phyloP scores from a whole-genome alignment of 2,329 filamentous ascomycete species.

The Zasmidium cellare region DNA sequence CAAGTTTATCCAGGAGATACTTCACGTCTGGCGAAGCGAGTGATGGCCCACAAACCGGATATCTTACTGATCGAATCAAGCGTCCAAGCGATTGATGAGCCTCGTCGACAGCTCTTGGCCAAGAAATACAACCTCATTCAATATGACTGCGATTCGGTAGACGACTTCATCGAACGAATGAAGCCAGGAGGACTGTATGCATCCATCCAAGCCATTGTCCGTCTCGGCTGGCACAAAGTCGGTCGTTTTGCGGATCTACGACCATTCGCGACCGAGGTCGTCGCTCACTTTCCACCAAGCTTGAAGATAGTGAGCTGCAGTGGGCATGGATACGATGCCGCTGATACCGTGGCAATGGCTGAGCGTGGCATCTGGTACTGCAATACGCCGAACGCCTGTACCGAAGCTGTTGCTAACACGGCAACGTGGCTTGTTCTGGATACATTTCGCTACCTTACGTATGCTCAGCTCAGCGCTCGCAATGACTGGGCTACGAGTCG shows the following conservation, averaged over 20 bases:
- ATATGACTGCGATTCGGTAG: slow-evolving; percentile 37
- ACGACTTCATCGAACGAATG: slow-evolving; percentile 40
- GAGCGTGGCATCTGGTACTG: slow-evolving; percentile 65
- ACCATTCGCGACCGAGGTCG: slow-evolving; percentile 16
- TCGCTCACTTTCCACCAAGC: slow-evolving; percentile 46
- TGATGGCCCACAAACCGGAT: not conserved
- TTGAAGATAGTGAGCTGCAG: slow-evolving; percentile 59
- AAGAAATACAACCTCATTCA: slow-evolving; percentile 38
- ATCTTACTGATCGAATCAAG: slow-evolving; percentile 12
- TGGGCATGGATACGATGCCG: slow-evolving; percentile 65
- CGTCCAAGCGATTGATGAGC: slow-evolving; percentile 30
- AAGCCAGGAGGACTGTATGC: slow-evolving; percentile 38
- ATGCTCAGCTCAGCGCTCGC: slow-evolving; percentile 35
- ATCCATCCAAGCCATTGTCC: slow-evolving; percentile 47
- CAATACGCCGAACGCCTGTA: slow-evolving; percentile 67
- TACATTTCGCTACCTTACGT: slow-evolving; percentile 67
- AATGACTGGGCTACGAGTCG: slow-evolving; percentile 60
- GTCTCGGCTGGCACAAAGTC: slow-evolving; percentile 64
- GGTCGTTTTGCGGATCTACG: slow-evolving; percentile 42
- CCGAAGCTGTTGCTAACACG: slow-evolving; percentile 71
- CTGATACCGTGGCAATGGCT: slow-evolving; percentile 59
- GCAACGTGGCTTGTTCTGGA: slow-evolving; percentile 67
- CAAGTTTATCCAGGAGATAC: too few species aligned
- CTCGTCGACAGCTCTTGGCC: slow-evolving; percentile 36
- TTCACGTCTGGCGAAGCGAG: not conserved